phyloP scores from a whole-genome alignment of 805 yeast species.

The Pichia cabralensis region DNA sequence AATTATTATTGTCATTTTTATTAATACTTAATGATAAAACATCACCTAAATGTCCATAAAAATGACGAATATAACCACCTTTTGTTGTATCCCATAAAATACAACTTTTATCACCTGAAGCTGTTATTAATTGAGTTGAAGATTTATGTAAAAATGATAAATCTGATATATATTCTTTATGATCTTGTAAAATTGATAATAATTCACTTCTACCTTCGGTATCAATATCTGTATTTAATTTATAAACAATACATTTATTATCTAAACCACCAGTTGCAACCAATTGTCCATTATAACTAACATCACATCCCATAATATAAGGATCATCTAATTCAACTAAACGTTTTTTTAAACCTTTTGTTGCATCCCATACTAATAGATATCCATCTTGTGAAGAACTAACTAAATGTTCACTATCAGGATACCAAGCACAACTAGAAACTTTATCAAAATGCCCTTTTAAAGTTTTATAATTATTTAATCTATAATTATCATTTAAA shows the following conservation, averaged over 20 bases:
- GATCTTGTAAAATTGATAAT: slow-evolving; percentile 60
- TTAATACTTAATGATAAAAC: slow-evolving; percentile 39
- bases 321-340: slow-evolving; percentile 66
- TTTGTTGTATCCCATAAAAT: slow-evolving; percentile 69
- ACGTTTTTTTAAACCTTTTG: slow-evolving; percentile 57
- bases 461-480: slow-evolving; percentile 26
- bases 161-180: slow-evolving; percentile 72
- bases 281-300: slow-evolving; percentile 52
- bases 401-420: slow-evolving; percentile 49
- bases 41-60: slow-evolving; percentile 63
- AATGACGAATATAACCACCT: slow-evolving; percentile 43
- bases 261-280: slow-evolving; percentile 81
- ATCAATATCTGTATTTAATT: slow-evolving; percentile 19
- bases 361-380: slow-evolving; percentile 73
- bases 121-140: slow-evolving; percentile 43
- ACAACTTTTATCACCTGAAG: slow-evolving; percentile 78
- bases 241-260: slow-evolving; percentile 66
- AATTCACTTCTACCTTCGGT: slow-evolving; percentile 16
- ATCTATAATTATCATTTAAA: slow-evolving; percentile 5
- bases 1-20: slow-evolving; percentile 10
- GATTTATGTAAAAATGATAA: slow-evolving; percentile 54
- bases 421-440: slow-evolving; percentile 58
- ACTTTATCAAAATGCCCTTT: slow-evolving; percentile 69
- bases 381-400: slow-evolving; percentile 85
- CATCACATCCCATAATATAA: slow-evolving; percentile 72